Evolutionary conservation across 2,329 filamentous ascomycete genomes (phyloP).

Genomic region (Helicocarpus griseus): DNA sequence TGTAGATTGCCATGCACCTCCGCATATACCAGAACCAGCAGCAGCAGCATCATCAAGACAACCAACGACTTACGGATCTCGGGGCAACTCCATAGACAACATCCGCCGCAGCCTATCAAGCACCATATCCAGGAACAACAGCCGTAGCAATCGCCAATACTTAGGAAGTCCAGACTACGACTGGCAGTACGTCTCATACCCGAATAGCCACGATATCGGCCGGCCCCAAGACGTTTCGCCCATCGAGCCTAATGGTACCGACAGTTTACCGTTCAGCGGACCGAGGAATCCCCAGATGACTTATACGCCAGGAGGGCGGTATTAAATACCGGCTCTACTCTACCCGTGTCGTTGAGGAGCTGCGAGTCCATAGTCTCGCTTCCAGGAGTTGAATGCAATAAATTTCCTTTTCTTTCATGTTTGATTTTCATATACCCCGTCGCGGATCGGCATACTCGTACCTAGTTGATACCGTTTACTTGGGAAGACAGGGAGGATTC

Average conservation of each 20-base stretch:
- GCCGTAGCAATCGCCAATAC: not conserved
- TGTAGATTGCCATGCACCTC: not conserved
- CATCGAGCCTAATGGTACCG: not conserved
- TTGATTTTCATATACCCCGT: no score
- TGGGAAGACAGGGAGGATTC: no score
- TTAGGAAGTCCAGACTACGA: not conserved
- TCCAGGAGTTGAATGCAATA: not conserved
- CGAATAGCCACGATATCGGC: not conserved
- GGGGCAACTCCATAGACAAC: not conserved
- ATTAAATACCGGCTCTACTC: not conserved
- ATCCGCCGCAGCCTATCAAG: not conserved
- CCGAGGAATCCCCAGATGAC: not conserved
- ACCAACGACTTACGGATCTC: not conserved
- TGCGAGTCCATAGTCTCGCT: not conserved
- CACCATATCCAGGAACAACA: not conserved
- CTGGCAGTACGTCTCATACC: constrained; percentile 1
- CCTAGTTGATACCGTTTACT: no score
- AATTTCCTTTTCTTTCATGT: no score
- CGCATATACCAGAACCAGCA: not conserved
- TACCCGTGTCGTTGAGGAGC: not conserved
- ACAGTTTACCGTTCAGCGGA: not conserved
- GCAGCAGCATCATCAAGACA: not conserved
- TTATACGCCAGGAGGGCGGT: not conserved
- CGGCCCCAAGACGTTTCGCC: not conserved
- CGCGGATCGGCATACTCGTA: no score